phyloP scores from a whole-genome alignment of 345 rosid genomes.

The Xanthoceras sorbifolium region DNA sequence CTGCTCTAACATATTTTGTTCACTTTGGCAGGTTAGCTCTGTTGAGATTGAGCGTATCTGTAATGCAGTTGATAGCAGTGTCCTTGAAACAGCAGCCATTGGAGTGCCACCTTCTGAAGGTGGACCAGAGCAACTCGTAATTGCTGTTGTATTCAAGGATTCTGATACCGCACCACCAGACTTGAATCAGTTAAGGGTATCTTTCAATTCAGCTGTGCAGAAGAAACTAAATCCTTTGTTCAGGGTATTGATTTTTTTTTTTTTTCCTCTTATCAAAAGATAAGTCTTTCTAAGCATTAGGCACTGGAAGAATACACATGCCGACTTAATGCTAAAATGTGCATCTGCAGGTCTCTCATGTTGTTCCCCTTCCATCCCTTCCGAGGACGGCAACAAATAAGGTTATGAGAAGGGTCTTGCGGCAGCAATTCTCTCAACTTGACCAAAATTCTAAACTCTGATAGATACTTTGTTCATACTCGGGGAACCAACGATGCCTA shows the following conservation, averaged over 20 bases:
- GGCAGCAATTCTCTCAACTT: constrained; percentile 57
- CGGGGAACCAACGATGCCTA: neutral
- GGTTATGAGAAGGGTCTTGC: constrained; percentile 91
- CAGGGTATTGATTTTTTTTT: constrained; percentile 47
- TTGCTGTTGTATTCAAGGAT: constrained; percentile 74
- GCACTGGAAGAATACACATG: neutral
- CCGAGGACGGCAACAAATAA: constrained; percentile 93
- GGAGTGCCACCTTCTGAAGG: constrained; percentile 91
- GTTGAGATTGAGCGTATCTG: constrained; percentile 89
- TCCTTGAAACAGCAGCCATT: constrained; percentile 93
- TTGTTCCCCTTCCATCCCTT: constrained; percentile 56
- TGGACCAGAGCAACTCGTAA: constrained; percentile 82
- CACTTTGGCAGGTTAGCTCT: constrained; percentile 73
- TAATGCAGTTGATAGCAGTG: constrained; percentile 56
- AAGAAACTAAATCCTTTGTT: constrained; percentile 89
- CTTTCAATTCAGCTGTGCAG: constrained; percentile 83
- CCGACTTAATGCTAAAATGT: constrained; percentile 1
- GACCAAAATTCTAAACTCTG: constrained; percentile 64
- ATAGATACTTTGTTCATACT: neutral
- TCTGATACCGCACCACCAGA: constrained; percentile 32
- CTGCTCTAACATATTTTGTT: constrained; percentile 1
- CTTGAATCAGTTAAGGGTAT: constrained; percentile 53
- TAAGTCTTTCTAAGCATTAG: neutral
- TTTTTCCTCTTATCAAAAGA: neutral
- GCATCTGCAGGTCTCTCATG: constrained; percentile 65